Base-by-base conservation (phyloP, 2,329 filamentous ascomycete species). In the Claviceps quebecensis region DNA sequence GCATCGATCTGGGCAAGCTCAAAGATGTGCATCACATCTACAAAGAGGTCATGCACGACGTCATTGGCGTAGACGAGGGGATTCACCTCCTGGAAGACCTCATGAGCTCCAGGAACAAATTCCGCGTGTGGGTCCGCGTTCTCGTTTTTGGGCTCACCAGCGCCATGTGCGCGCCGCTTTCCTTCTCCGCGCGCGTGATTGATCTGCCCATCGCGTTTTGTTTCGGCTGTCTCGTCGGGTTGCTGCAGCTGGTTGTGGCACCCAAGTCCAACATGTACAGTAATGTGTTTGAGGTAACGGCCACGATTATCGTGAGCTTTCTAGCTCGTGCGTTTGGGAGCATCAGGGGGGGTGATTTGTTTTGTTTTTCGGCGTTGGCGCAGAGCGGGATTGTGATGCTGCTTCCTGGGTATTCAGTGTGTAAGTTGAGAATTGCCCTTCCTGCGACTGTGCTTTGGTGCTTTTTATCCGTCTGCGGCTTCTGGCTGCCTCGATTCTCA, bases 201-300 rank as follows among this genome's bases (percentile, higher is more conserved):
- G 86, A 91, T 60, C 70, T 89, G 43, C 86, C 84, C 0, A 75
- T 89, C 39, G 76, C 77, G 23, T 90, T 88, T 63, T 54, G 83
- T 19, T 73, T 90, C 1, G 86, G 86, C 1, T 83, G 76, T 57
- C 68, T 87, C 7, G 73, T 90, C 1, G 86, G 86, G 0, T 68
- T 81, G 55, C 67, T 90, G 43, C 84, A 89, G 61, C 73, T 87
- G 14, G 76, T 86, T 43, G 71, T 88, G 2, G 80, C 83, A 0
- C 82, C 85, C 3, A 75, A 70, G 37, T 88, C 84, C 13, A 80
- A 81, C 38, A 72, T 88, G 2, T 84, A 84, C 63, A 74, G 70
- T 48, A 83, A 83, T 50, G 77, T 84, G 2, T 82, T 84, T 52
- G 80, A 84, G 57, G 77, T 84, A 2, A 73, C 73, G 2, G 78